Evolutionary conservation across 768 basidiomycete genomes (phyloP).

Genomic region (Sutorius australiensis): DNA sequence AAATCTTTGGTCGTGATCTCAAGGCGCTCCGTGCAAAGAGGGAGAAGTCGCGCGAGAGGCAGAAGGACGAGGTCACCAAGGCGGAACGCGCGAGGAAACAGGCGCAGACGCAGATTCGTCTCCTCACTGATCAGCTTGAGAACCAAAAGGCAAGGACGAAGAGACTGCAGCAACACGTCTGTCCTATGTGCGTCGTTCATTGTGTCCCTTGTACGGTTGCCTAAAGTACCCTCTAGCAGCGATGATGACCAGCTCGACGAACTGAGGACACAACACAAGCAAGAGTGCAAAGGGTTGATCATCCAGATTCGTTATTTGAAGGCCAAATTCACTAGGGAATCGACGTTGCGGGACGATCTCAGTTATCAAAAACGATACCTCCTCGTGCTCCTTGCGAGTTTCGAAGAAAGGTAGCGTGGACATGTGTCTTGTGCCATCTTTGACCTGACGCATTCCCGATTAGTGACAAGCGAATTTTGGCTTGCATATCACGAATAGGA

Average conservation of each 20-base stretch:
- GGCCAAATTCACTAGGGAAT: slow-evolving; percentile 85
- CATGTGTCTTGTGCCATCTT: neutral
- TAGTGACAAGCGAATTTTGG: slow-evolving; percentile 69
- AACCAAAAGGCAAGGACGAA: slow-evolving; percentile 40
- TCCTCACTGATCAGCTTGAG: slow-evolving; percentile 65
- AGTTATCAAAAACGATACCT: slow-evolving; percentile 88
- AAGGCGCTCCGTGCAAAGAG: slow-evolving; percentile 65
- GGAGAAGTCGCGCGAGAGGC: slow-evolving; percentile 52
- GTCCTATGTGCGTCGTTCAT: slow-evolving; percentile 46
- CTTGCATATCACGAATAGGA: slow-evolving; percentile 73
- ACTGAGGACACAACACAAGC: slow-evolving; percentile 66
- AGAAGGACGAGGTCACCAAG: slow-evolving; percentile 51
- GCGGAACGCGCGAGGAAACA: slow-evolving; percentile 69
- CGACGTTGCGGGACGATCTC: slow-evolving; percentile 69
- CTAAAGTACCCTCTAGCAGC: slow-evolving; percentile 28
- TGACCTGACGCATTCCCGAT: slow-evolving; percentile 1
- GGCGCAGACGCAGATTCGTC: slow-evolving; percentile 56
- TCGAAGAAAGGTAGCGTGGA: slow-evolving; percentile 61
- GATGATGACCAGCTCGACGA: slow-evolving; percentile 51
- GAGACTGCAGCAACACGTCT: slow-evolving; percentile 52
- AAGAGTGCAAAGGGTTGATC: slow-evolving; percentile 87
- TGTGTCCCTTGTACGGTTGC: neutral
- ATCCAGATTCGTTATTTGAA: slow-evolving; percentile 91
- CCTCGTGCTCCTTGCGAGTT: slow-evolving; percentile 62
- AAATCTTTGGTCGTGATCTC: slow-evolving; percentile 74